These are phyloP conservation scores for Clavispora vitiphila DNA, from an alignment of 805 yeast genomes.

Conservation along the genomic window DNA sequence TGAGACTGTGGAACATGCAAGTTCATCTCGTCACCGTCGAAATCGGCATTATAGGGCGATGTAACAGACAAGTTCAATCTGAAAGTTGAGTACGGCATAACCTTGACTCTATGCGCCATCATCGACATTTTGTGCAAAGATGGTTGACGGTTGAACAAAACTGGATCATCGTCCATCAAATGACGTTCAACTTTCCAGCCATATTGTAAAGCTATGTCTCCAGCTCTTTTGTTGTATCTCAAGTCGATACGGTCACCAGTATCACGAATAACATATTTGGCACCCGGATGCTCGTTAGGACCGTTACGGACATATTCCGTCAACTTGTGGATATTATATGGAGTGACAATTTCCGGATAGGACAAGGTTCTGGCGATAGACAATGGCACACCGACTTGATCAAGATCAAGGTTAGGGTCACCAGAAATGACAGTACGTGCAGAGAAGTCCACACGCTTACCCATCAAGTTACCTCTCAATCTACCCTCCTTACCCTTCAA, in stretches of 20 bases:
- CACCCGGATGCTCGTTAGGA: slow-evolving; percentile 99
- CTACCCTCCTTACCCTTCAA: slow-evolving; percentile 99
- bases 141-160: slow-evolving; percentile 97
- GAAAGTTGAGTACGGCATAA: slow-evolving; percentile 98
- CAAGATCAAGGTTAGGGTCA: slow-evolving; percentile 95
- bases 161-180: slow-evolving; percentile 96
- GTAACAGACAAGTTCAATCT: slow-evolving; percentile 95
- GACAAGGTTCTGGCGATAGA: slow-evolving; percentile 93
- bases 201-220: slow-evolving; percentile 94
- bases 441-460: slow-evolving; percentile 98
- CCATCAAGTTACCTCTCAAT: slow-evolving; percentile 97
- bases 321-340: slow-evolving; percentile 89
- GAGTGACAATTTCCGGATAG: slow-evolving; percentile 97
- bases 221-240: slow-evolving; percentile 95
- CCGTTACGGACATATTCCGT: slow-evolving; percentile 95
- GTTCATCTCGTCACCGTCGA: slow-evolving; percentile 99
- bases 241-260: slow-evolving; percentile 98
- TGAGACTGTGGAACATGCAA: slow-evolving; percentile 98
- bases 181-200: slow-evolving; percentile 99
- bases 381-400: slow-evolving; percentile 98
- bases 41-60: slow-evolving; percentile 99
- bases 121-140: slow-evolving; percentile 98
- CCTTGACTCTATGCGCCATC: slow-evolving; percentile 99
- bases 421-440: slow-evolving; percentile 99
- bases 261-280: slow-evolving; percentile 95